A percentile compares a stretch with the other conserved stretches of the same genome.
Conservation (phyloP, 2,329 filamentous ascomycete species). For the Tolypocladium guangdongense region DNA sequence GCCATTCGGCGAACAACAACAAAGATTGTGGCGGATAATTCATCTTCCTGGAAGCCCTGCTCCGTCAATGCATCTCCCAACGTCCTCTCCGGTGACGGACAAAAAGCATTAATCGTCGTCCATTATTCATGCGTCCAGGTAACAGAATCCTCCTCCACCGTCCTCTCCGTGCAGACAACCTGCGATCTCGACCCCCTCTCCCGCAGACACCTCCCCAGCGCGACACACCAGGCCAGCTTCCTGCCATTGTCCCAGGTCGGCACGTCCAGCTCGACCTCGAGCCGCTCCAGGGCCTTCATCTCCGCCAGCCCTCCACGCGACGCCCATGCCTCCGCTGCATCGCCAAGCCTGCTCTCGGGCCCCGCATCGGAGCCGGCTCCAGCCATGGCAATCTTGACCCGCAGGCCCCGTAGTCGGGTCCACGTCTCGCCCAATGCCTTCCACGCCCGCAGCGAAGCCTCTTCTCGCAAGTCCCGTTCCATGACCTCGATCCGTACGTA, state of each 20-base stretch:
- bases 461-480: conserved; percentile 22
- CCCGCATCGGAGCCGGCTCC: neutral
- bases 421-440: conserved; percentile 23
- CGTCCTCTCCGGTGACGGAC: too few relatives aligned
- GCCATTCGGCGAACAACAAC: neutral
- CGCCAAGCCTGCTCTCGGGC: neutral
- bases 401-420: conserved; percentile 25
- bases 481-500: conserved; percentile 30
- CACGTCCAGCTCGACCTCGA: conserved; percentile 30
- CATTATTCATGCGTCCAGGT: too few relatives aligned
- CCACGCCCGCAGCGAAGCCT: conserved; percentile 21
- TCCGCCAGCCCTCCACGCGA: conserved; percentile 19
- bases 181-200: conserved; percentile 4
- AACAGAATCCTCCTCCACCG: conserved; percentile 2
- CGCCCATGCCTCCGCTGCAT: conserved; percentile 9
- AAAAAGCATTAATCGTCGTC: too few relatives aligned
- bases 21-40: neutral
- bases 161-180: conserved; percentile 15
- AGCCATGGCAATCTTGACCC: conserved; percentile 24
- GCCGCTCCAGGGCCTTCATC: conserved; percentile 18
- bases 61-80: neutral
- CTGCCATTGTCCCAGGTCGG: conserved; percentile 17
- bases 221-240: conserved; percentile 25
- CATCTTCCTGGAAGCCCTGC: neutral
- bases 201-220: conserved; percentile 17